These are phyloP conservation scores for Metschnikowia dekortorum DNA, from an alignment of 805 yeast species.

Conservation along the genomic window DNA sequence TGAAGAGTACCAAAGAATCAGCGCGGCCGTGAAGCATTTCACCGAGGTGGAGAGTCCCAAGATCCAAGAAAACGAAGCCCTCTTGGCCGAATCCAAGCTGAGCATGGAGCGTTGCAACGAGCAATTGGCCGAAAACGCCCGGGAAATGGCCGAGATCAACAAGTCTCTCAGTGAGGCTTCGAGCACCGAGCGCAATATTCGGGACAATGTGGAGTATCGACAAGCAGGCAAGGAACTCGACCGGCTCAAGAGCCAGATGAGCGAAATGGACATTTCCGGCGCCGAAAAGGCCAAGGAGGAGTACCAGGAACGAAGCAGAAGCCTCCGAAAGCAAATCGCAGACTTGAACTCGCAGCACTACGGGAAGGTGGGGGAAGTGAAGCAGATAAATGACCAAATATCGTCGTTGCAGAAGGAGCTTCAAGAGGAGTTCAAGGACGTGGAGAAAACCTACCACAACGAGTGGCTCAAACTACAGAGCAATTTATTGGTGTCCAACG, in stretches of 20 bases:
- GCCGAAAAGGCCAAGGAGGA: slow-evolving; percentile 59
- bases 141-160: slow-evolving; percentile 30
- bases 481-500: slow-evolving; percentile 70
- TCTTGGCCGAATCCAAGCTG: not conserved
- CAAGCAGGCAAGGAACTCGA: slow-evolving; percentile 37
- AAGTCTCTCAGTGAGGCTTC: slow-evolving; percentile 51
- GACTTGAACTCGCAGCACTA: slow-evolving; percentile 60
- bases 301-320: slow-evolving; percentile 54
- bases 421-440: slow-evolving; percentile 62
- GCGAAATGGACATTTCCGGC: slow-evolving; percentile 44
- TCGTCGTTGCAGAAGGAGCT: slow-evolving; percentile 54
- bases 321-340: slow-evolving; percentile 49
- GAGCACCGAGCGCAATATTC: slow-evolving; percentile 57
- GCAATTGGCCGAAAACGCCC: slow-evolving; percentile 14
- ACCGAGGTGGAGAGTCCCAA: slow-evolving; percentile 18
- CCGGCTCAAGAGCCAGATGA: slow-evolving; percentile 36
- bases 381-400: slow-evolving; percentile 74
- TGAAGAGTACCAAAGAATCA: slow-evolving; percentile 5
- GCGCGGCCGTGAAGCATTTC: slow-evolving; percentile 16
- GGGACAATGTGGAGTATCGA: slow-evolving; percentile 60
- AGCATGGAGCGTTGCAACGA: slow-evolving; percentile 9
- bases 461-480: slow-evolving; percentile 79
- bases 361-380: slow-evolving; percentile 78
- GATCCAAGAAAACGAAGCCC: slow-evolving; percentile 21
- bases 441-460: slow-evolving; percentile 57